Conservation (phyloP, 345 rosid genomes). For the Syzygium oleosum region DNA sequence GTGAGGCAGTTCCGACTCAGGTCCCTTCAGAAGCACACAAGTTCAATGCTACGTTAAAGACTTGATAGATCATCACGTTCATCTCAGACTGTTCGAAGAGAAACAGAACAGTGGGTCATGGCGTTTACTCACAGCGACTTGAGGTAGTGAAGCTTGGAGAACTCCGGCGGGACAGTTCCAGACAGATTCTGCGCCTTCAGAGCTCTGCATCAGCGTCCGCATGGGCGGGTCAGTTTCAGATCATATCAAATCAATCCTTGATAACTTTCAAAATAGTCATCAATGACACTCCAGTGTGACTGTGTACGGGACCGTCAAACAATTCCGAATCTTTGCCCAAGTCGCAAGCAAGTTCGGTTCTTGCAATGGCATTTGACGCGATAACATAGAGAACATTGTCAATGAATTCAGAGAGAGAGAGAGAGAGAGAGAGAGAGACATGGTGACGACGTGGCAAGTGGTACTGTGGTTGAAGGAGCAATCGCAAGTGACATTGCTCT, state of each 20-base stretch:
- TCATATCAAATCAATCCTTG: background rate
- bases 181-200: conserved; percentile 61
- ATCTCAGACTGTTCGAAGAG: background rate
- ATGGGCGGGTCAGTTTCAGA: background rate
- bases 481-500: conserved; percentile 49
- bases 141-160: conserved; percentile 62
- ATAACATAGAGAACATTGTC: background rate
- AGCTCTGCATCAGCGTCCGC: conserved; percentile 26
- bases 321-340: background rate
- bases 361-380: background rate
- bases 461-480: conserved; percentile 37
- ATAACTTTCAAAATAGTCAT: background rate
- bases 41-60: background rate
- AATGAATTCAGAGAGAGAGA: background rate
- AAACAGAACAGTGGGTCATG: background rate
- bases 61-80: too few relatives aligned
- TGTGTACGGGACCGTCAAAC: background rate
- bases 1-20: conserved; percentile 67
- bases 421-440: conserved; percentile 27
- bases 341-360: background rate
- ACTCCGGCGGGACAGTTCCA: conserved; percentile 61
- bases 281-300: background rate
- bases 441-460: conserved; percentile 57
- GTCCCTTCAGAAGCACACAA: conserved; percentile 37
- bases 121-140: conserved; percentile 45